A percentile compares a stretch with the other conserved stretches of the same genome.
Evolutionary conservation across 176 grass and related monocot genomes (phyloP).

Genomic region (Saccharum spontaneum): DNA sequence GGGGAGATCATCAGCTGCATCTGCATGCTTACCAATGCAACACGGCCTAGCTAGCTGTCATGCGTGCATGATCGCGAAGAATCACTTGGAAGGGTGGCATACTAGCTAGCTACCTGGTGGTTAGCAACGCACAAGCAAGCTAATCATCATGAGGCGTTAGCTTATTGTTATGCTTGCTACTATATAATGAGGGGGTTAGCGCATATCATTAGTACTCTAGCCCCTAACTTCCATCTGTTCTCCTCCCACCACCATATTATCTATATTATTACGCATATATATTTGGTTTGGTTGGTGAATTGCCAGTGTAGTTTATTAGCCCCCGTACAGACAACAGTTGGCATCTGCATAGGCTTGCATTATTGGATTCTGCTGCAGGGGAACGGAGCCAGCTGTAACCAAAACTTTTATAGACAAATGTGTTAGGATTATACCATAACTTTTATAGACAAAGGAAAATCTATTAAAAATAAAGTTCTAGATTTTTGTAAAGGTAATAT

Average conservation of each 20-base stretch:
- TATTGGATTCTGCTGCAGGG: background rate
- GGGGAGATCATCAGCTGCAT: background rate
- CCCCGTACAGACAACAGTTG: conserved; percentile 27
- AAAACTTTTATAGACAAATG: too few species aligned
- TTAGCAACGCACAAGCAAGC: background rate
- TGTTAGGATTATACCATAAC: too few species aligned
- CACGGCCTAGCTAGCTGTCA: background rate
- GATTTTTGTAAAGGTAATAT: too few species aligned
- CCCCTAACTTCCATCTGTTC: background rate
- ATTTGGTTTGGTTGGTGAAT: background rate
- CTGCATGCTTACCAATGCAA: background rate
- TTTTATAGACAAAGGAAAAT: too few species aligned
- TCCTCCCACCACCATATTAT: background rate
- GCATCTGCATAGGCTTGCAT: background rate
- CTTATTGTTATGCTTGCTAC: background rate
- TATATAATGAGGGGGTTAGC: background rate
- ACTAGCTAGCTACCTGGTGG: background rate
- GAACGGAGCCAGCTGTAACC: background rate
- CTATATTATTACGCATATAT: background rate
- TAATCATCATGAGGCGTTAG: background rate
- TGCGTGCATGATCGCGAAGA: background rate
- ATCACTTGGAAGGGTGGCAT: background rate
- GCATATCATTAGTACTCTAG: background rate
- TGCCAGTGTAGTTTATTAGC: background rate
- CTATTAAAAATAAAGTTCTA: too few species aligned